Evolutionary conservation across 78 protist species (phyloP).

Genomic region (Andalucia godoyi): DNA sequence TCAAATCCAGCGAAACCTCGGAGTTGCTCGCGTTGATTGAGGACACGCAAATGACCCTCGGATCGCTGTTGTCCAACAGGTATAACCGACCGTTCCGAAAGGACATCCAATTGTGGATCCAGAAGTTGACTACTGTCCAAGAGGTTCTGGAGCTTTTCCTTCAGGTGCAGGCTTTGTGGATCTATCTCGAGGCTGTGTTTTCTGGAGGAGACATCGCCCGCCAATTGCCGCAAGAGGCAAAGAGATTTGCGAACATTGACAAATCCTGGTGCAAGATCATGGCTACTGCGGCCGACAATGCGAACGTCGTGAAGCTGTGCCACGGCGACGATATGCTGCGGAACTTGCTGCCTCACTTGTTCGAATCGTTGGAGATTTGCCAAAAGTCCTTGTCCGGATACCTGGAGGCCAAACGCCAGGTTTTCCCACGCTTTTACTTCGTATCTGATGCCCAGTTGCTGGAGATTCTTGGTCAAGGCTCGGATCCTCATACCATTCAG

Average conservation of each 20-base stretch:
- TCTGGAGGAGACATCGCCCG: slow-evolving; percentile 28
- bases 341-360: slow-evolving; percentile 41
- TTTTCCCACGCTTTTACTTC: slow-evolving; percentile 56
- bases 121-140: not conserved
- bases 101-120: slow-evolving; percentile 4
- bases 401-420: slow-evolving; percentile 40
- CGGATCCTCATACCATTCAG: slow-evolving; percentile 12
- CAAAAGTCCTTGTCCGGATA: slow-evolving; percentile 48
- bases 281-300: slow-evolving; percentile 17
- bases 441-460: slow-evolving; percentile 49
- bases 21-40: slow-evolving; percentile 26
- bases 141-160: slow-evolving; percentile 29
- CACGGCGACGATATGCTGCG: slow-evolving; percentile 17
- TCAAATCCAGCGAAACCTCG: slow-evolving; percentile 8
- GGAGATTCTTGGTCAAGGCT: slow-evolving; percentile 41
- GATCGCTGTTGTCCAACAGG: slow-evolving; percentile 1
- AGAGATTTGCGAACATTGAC: slow-evolving; percentile 34
- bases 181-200: slow-evolving; percentile 47
- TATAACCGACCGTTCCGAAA: slow-evolving; percentile 29
- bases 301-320: slow-evolving; percentile 26
- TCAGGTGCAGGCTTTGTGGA: slow-evolving; percentile 37
- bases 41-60: slow-evolving; percentile 39
- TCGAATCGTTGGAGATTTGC: slow-evolving; percentile 50
- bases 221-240: slow-evolving; percentile 41
- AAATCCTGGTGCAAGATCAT: slow-evolving; percentile 37